Evolutionary conservation across 345 rosid genomes (phyloP).

Genomic region (Eucalyptus camaldulensis): DNA sequence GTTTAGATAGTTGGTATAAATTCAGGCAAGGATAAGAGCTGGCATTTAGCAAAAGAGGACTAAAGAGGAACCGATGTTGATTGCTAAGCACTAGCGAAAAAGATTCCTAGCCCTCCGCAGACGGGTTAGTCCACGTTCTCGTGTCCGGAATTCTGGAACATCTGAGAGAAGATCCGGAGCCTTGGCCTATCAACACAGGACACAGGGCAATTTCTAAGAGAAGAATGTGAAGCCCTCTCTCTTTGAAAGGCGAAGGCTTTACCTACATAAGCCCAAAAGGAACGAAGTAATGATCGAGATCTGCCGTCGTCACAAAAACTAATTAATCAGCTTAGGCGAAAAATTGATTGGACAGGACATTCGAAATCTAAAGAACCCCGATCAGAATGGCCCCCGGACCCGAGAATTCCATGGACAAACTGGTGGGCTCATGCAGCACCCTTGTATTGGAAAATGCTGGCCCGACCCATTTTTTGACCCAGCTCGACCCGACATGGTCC

Average conservation of each 20-base stretch:
- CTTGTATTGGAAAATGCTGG: background rate
- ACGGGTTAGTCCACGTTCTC: background rate
- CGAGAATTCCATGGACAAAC: background rate
- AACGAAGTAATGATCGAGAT: background rate
- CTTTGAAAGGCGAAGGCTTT: background rate
- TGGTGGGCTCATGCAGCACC: background rate
- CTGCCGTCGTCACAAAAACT: background rate
- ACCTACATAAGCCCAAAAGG: background rate
- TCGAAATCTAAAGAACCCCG: background rate
- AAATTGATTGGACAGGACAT: background rate
- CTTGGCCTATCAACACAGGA: background rate
- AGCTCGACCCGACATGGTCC: background rate
- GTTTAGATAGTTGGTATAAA: background rate
- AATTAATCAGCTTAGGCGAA: background rate
- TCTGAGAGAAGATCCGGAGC: background rate
- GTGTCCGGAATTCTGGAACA: background rate
- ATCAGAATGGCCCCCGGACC: background rate
- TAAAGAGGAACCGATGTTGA: background rate
- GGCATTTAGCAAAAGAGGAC: background rate
- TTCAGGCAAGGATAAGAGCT: background rate
- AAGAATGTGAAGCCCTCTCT: background rate
- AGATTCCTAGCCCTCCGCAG: background rate
- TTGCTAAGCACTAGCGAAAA: background rate
- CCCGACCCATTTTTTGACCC: background rate
- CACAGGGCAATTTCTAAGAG: background rate